Conservation (phyloP, 2,329 filamentous ascomycete species). For the Sarocladium strictum region DNA sequence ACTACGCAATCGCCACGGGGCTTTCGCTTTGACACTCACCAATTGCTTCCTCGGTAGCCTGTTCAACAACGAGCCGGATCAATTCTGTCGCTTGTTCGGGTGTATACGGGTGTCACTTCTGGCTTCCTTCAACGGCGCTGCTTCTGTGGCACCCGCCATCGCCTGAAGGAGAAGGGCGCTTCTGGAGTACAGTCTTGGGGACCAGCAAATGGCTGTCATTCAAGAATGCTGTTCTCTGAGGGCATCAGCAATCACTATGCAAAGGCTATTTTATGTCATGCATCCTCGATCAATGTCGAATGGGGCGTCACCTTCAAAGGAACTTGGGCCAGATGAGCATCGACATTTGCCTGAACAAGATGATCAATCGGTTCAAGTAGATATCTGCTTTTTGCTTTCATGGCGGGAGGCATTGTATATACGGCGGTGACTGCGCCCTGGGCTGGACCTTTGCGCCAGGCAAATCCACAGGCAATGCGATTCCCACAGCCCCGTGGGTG, state of each 20-base stretch:
- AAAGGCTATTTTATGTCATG: slow-evolving; percentile 21
- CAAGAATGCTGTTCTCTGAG: slow-evolving; percentile 23
- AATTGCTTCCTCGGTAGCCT: slow-evolving; percentile 71
- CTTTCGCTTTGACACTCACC: slow-evolving; percentile 58
- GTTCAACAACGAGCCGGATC: slow-evolving; percentile 60
- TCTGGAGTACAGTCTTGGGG: slow-evolving; percentile 20
- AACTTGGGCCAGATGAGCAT: slow-evolving; percentile 22
- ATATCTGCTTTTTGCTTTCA: slow-evolving; percentile 28
- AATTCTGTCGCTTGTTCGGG: slow-evolving; percentile 63
- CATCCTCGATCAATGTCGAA: slow-evolving; percentile 22
- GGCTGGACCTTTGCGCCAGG: slow-evolving; percentile 20
- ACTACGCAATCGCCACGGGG: slow-evolving; percentile 63
- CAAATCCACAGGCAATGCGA: slow-evolving; percentile 18
- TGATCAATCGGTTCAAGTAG: slow-evolving; percentile 42
- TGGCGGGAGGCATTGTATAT: slow-evolving; percentile 20
- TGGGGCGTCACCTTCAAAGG: slow-evolving; percentile 23
- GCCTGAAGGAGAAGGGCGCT: slow-evolving; percentile 21
- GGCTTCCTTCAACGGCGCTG: slow-evolving; percentile 20
- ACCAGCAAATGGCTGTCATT: slow-evolving; percentile 21
- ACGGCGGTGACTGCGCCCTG: slow-evolving; percentile 19
- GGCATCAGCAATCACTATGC: slow-evolving; percentile 22
- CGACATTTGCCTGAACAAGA: slow-evolving; percentile 29
- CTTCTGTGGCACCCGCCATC: slow-evolving; percentile 17
- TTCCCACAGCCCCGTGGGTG: slow-evolving; percentile 20
- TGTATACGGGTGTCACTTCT: slow-evolving; percentile 49